phyloP scores from a whole-genome alignment of 106 monocot genomes.

The Alisma plantagoaquatica region DNA sequence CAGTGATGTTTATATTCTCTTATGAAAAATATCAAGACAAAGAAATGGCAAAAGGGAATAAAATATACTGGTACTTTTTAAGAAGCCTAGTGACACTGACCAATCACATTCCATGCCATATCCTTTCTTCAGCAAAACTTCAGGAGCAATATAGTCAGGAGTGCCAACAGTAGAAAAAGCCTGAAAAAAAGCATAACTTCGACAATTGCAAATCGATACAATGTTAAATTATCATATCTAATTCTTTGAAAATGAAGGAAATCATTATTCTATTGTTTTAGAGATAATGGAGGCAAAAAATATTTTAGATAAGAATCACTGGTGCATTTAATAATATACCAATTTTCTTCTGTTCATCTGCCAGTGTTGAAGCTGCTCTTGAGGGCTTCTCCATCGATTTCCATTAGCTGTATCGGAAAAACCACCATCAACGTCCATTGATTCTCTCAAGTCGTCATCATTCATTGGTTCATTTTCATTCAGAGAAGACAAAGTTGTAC shows the following conservation, averaged over 20 bases:
- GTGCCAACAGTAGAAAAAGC: slow-evolving; percentile 98
- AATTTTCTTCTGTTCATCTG: slow-evolving; percentile 88
- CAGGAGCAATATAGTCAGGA: slow-evolving; percentile 98
- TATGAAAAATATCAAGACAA: no score
- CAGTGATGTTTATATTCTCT: no score
- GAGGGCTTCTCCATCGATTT: slow-evolving; percentile 73
- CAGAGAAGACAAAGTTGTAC: slow-evolving; percentile 67
- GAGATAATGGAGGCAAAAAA: no score
- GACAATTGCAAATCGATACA: no score
- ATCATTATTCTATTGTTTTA: no score
- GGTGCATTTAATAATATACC: slow-evolving; percentile 36
- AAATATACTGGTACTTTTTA: neutral
- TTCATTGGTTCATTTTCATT: slow-evolving; percentile 87
- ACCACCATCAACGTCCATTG: slow-evolving; percentile 88
- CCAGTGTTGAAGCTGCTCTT: slow-evolving; percentile 96
- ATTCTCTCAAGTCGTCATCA: slow-evolving; percentile 78
- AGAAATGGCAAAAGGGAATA: neutral
- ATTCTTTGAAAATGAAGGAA: no score
- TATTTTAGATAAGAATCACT: no score
- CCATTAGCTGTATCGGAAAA: slow-evolving; percentile 46
- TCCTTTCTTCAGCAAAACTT: slow-evolving; percentile 97
- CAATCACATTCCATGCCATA: slow-evolving; percentile 99
- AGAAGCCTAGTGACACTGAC: slow-evolving; percentile 34
- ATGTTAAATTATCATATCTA: no score
- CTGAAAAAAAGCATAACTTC: no score